A percentile compares a stretch with the other conserved stretches of the same genome.
These are phyloP conservation scores for Mucor racemosus DNA, from an alignment of 371 early-diverging fungal species.

Conservation along the genomic window DNA sequence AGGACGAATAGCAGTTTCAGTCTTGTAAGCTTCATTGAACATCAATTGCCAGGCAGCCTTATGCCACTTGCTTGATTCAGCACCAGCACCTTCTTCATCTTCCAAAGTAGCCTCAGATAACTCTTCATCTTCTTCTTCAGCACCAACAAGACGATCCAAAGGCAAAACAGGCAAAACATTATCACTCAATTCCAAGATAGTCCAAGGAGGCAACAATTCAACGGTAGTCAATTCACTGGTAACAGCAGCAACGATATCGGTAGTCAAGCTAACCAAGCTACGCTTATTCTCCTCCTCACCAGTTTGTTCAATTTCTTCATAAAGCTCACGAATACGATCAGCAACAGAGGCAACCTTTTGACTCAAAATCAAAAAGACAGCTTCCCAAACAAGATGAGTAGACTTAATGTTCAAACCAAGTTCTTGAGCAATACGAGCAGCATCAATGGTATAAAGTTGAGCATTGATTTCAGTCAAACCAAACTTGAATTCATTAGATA, in stretches of 20 bases:
- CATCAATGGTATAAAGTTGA: constrained; percentile 69
- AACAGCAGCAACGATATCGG: constrained; percentile 36
- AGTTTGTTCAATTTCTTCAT: constrained; percentile 31
- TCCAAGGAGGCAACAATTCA: constrained; percentile 60
- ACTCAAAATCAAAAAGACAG: constrained; percentile 58
- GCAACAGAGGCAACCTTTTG: constrained; percentile 18
- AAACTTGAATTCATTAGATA: constrained; percentile 73
- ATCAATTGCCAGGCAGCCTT: constrained; percentile 73
- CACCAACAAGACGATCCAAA: constrained; percentile 38
- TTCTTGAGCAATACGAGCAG: constrained; percentile 65
- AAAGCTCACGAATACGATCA: constrained; percentile 32
- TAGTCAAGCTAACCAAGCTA: constrained; percentile 26
- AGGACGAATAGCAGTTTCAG: constrained; percentile 62
- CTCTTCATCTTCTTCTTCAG: constrained; percentile 47
- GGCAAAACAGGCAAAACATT: constrained; percentile 37
- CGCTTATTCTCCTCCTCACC: constrained; percentile 31
- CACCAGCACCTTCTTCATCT: constrained; percentile 48
- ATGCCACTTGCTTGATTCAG: constrained; percentile 59
- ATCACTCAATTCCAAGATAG: constrained; percentile 52
- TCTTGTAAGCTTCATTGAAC: constrained; percentile 80
- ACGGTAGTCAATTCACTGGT: constrained; percentile 35
- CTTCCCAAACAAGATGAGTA: constrained; percentile 60
- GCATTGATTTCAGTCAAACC: constrained; percentile 62
- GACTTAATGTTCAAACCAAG: constrained; percentile 60
- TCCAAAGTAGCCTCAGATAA: constrained; percentile 37